These are phyloP conservation scores for Citrus hindsii DNA, from an alignment of 345 rosid genomes.

Conservation along the genomic window DNA sequence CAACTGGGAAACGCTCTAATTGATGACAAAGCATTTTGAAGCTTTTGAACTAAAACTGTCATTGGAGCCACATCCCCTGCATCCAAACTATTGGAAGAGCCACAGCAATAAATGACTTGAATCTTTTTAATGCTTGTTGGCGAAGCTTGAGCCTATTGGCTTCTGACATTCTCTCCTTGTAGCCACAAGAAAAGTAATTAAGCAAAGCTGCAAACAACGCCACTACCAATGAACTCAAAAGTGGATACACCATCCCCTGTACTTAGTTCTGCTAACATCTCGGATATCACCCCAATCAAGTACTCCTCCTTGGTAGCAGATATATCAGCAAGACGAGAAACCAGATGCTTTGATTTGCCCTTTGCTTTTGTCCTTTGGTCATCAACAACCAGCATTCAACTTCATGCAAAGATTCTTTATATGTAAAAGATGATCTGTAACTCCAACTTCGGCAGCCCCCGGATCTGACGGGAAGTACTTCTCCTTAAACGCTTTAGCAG, in stretches of 20 bases:
- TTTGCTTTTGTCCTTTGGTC: constrained; percentile 82
- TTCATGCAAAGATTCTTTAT: constrained; percentile 80
- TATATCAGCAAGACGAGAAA: constrained; percentile 44
- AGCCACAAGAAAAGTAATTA: constrained; percentile 87
- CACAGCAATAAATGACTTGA: constrained; percentile 64
- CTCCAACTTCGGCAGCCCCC: constrained; percentile 79
- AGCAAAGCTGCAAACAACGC: constrained; percentile 93
- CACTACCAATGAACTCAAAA: constrained; percentile 98
- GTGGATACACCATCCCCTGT: constrained; percentile 99
- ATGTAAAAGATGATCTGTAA: constrained; percentile 87
- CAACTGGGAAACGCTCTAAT: constrained; percentile 96
- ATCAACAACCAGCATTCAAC: constrained; percentile 69
- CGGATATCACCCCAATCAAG: constrained; percentile 70
- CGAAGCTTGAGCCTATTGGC: constrained; percentile 78
- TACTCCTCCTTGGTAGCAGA: constrained; percentile 77
- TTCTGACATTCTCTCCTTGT: constrained; percentile 81
- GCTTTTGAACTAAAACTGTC: constrained; percentile 92
- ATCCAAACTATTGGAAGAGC: constrained; percentile 64
- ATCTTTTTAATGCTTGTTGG: constrained; percentile 74
- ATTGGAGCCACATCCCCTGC: constrained; percentile 55
- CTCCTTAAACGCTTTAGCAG: constrained; percentile 90
- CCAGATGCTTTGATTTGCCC: constrained; percentile 83
- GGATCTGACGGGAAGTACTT: constrained; percentile 78
- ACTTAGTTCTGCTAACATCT: constrained; percentile 79
- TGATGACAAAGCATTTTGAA: constrained; percentile 91